Evolutionary conservation across 2,329 filamentous ascomycete genomes (phyloP).

Genomic region (Colletotrichum filicis): DNA sequence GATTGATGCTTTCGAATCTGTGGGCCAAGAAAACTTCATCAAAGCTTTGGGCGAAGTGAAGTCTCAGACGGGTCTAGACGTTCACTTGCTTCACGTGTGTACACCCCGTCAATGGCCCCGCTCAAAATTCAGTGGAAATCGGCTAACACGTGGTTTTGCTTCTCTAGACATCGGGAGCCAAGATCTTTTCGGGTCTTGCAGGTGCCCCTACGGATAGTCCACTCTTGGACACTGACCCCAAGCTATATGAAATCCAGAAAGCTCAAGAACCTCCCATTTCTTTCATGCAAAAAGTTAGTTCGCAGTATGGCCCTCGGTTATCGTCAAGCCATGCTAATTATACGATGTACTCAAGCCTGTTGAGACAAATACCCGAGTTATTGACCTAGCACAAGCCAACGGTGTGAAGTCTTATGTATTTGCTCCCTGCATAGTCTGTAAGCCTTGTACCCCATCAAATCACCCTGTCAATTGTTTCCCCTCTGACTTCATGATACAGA

Average conservation of each 20-base stretch:
- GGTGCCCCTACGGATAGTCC: constrained; percentile 53
- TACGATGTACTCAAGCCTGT: constrained; percentile 44
- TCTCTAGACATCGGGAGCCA: constrained; percentile 59
- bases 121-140: background rate
- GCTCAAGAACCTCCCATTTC: background rate
- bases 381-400: constrained; percentile 52
- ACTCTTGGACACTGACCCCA: constrained; percentile 53
- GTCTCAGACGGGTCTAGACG: constrained; percentile 27
- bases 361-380: constrained; percentile 52
- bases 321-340: too few species aligned
- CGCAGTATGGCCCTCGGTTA: accelerated
- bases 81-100: constrained; percentile 5
- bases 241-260: background rate
- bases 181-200: constrained; percentile 60
- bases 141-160: background rate
- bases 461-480: background rate
- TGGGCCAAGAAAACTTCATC: constrained; percentile 53
- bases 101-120: background rate
- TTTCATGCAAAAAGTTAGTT: background rate
- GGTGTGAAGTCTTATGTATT: constrained; percentile 64
- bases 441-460: constrained; percentile 16
- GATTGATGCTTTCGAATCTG: constrained; percentile 50
- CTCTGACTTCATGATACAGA: background rate
- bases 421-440: constrained; percentile 62
- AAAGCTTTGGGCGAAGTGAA: constrained; percentile 57